phyloP scores from a whole-genome alignment of 2,329 filamentous ascomycete species.

The Albifimbria verrucaria region DNA sequence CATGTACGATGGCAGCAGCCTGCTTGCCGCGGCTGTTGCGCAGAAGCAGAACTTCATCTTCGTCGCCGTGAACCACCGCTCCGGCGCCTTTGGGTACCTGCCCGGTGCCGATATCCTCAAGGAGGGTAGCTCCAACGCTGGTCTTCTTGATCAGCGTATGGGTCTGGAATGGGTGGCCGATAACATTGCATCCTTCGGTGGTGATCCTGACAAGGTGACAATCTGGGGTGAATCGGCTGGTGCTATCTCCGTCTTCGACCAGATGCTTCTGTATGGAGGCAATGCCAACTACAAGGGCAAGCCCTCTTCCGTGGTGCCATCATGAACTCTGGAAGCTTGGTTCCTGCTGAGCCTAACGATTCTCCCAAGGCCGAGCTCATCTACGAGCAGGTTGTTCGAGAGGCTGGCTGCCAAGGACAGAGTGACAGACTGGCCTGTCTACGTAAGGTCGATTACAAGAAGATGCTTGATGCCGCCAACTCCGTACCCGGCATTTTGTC shows the following conservation, averaged over 20 bases:
- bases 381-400: constrained; percentile 59
- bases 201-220: constrained; percentile 74
- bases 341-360: constrained; percentile 63
- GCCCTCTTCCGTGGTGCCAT: constrained; percentile 73
- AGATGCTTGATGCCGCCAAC: constrained; percentile 63
- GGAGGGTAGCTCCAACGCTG: constrained; percentile 68
- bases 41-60: constrained; percentile 60
- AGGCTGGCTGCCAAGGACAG: constrained; percentile 58
- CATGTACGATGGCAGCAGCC: constrained; percentile 49
- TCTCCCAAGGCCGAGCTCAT: constrained; percentile 60
- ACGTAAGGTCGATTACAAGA: constrained; percentile 55
- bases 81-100: constrained; percentile 72
- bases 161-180: constrained; percentile 74
- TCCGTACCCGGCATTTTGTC: constrained; percentile 66
- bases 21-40: constrained; percentile 42
- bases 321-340: constrained; percentile 69
- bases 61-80: constrained; percentile 75
- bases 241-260: constrained; percentile 70
- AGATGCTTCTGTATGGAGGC: constrained; percentile 72
- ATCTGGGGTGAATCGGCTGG: constrained; percentile 75
- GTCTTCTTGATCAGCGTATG: constrained; percentile 69
- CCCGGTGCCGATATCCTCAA: constrained; percentile 63
- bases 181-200: constrained; percentile 74
- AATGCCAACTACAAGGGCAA: constrained; percentile 72
- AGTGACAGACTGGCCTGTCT: constrained; percentile 64